Percentiles rank a stretch among this genome's conserved stretches.
These are phyloP conservation scores for Ustilago loliicola DNA, from an alignment of 1,284 basidiomycete genomes.

Conservation along the genomic window DNA sequence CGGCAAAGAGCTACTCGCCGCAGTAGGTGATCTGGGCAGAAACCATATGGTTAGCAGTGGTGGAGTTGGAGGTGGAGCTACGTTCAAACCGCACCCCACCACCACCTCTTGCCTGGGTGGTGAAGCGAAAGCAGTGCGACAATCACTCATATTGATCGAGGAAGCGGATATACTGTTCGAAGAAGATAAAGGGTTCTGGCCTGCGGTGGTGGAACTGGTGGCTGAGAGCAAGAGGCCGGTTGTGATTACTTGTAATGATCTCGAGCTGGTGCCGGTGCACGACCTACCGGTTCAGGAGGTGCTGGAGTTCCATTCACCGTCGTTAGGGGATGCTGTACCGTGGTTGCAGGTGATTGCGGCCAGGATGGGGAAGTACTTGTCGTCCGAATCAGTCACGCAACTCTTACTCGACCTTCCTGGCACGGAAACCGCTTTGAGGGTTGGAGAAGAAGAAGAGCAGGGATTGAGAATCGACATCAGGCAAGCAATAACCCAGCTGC, in stretches of 20 bases:
- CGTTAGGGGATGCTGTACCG: conserved; percentile 61
- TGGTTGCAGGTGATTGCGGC: conserved; percentile 37
- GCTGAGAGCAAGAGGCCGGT: conserved; percentile 63
- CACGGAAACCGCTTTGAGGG: background rate
- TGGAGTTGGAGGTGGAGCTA: conserved; percentile 55
- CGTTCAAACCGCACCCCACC: conserved; percentile 9
- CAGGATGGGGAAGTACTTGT: conserved; percentile 6
- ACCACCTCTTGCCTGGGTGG: background rate
- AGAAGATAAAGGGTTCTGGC: conserved; percentile 93
- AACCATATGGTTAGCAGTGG: conserved; percentile 74
- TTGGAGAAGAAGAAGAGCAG: background rate
- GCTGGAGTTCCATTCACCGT: conserved; percentile 49
- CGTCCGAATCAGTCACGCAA: background rate
- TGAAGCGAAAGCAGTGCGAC: conserved; percentile 73
- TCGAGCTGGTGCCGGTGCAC: conserved; percentile 31
- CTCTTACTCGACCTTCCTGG: conserved; percentile 9
- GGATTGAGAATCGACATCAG: conserved; percentile 75
- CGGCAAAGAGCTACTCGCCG: conserved; percentile 81
- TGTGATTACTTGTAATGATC: conserved; percentile 65
- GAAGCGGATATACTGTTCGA: conserved; percentile 94
- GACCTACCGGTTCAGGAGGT: conserved; percentile 57
- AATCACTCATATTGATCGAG: conserved; percentile 93
- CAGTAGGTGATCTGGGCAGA: conserved; percentile 91
- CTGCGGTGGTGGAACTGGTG: conserved; percentile 73
- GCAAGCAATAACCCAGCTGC: conserved; percentile 75